Evolutionary conservation across 1,284 basidiomycete species (phyloP).

Genomic region (Hymenochaete sp.): DNA sequence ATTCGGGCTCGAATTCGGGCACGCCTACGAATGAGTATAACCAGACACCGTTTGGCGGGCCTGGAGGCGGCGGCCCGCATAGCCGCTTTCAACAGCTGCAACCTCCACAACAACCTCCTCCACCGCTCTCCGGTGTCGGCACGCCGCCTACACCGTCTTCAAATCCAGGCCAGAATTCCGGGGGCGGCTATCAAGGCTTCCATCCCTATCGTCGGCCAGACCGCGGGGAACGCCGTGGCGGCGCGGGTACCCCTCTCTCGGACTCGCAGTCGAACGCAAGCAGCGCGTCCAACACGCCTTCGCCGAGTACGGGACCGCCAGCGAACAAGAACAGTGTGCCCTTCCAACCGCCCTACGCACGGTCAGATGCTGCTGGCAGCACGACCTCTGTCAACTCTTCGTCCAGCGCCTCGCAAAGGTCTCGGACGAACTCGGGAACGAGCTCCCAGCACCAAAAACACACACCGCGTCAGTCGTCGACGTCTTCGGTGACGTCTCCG

Average conservation of each 20-base stretch:
- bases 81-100: slow-evolving; percentile 10
- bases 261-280: slow-evolving; percentile 12
- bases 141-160: background rate
- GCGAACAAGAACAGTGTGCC: slow-evolving; percentile 25
- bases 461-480: slow-evolving; percentile 35
- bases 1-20: slow-evolving; percentile 29
- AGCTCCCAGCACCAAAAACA: slow-evolving; percentile 26
- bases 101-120: too few relatives aligned
- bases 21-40: slow-evolving; percentile 16
- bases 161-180: slow-evolving; percentile 7
- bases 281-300: background rate
- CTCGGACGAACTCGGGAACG: slow-evolving; percentile 45
- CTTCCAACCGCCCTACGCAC: slow-evolving; percentile 58
- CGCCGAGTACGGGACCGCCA: too few relatives aligned
- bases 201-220: slow-evolving; percentile 74
- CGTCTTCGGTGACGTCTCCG: slow-evolving; percentile 36
- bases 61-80: too few relatives aligned
- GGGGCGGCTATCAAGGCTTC: slow-evolving; percentile 46
- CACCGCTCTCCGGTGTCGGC: background rate
- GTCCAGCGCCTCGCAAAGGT: slow-evolving; percentile 40
- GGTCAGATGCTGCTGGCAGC: slow-evolving; percentile 66
- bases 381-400: slow-evolving; percentile 67
- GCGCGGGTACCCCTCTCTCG: too few relatives aligned
- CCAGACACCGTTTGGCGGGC: slow-evolving; percentile 14
- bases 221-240: slow-evolving; percentile 20